A percentile compares a stretch with the other conserved stretches of the same genome.
These are phyloP conservation scores for Thuja plicata DNA, from an alignment of 83 land plant genomes.

Conservation along the genomic window DNA sequence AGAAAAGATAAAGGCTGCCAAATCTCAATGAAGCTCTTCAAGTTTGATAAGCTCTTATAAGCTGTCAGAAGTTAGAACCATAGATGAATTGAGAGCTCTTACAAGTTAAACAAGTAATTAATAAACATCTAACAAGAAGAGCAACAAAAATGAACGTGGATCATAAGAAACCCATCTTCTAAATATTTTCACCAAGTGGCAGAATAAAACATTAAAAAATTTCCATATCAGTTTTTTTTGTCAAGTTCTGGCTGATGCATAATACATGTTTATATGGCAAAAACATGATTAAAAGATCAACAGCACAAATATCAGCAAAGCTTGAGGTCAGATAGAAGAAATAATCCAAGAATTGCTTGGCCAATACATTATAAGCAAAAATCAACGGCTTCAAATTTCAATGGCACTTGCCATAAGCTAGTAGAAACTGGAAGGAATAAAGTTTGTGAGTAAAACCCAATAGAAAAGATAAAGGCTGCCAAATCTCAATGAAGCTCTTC, in stretches of 20 bases:
- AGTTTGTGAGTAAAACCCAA: neutral
- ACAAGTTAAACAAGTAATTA: neutral
- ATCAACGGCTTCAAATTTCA: neutral
- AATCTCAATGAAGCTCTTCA: conserved; percentile 3
- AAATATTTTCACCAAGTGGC: neutral
- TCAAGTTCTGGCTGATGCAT: neutral
- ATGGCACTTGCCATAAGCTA: neutral
- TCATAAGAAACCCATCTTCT: neutral
- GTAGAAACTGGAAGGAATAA: neutral
- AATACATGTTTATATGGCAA: neutral
- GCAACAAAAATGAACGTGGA: neutral
- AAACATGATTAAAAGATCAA: neutral
- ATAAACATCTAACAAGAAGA: neutral
- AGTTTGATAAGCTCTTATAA: neutral
- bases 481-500: neutral
- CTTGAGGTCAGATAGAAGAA: neutral
- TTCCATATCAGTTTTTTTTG: neutral
- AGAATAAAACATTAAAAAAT: neutral
- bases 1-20: neutral
- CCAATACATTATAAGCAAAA: neutral
- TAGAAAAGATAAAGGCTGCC: neutral
- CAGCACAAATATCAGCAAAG: neutral
- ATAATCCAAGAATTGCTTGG: neutral
- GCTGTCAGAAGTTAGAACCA: too few relatives aligned
- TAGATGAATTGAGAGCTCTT: neutral